These are phyloP conservation scores for Musa beccarii DNA, from an alignment of 176 grass and related monocot species.

Conservation along the genomic window DNA sequence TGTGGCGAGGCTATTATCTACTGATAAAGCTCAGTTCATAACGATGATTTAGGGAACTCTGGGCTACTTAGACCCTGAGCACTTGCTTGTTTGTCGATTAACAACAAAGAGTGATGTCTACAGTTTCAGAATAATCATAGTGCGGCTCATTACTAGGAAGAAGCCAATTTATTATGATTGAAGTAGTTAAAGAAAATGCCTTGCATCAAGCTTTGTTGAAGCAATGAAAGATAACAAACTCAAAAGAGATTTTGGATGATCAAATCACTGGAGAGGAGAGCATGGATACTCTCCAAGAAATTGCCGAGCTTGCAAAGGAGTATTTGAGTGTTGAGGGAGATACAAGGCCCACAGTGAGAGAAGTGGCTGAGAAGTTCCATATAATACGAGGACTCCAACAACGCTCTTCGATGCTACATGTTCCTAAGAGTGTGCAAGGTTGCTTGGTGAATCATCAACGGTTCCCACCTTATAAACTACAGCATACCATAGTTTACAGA, in stretches of 20 bases:
- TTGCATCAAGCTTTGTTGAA: conserved; percentile 39
- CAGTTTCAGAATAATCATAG: conserved; percentile 7
- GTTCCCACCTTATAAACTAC: too few relatives aligned
- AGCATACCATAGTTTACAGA: too few relatives aligned
- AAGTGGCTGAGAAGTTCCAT: conserved; percentile 37
- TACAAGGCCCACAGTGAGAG: conserved; percentile 48
- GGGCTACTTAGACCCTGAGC: too few relatives aligned
- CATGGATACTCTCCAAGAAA: conserved; percentile 28
- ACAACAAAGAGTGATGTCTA: conserved; percentile 29
- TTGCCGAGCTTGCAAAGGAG: conserved; percentile 31
- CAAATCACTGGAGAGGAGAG: conserved; percentile 30
- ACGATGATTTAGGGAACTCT: too few relatives aligned
- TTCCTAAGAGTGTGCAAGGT: conserved; percentile 25
- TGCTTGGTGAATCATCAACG: conserved; percentile 29
- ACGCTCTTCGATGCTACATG: conserved; percentile 14
- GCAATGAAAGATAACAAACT: conserved; percentile 25
- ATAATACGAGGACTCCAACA: conserved; percentile 33
- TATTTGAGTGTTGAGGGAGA: conserved; percentile 43
- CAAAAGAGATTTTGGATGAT: conserved; percentile 31
- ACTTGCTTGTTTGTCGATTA: background rate
- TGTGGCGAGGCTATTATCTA: conserved; percentile 21
- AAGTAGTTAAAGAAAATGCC: conserved; percentile 30
- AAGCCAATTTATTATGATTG: background rate
- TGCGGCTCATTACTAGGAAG: too few relatives aligned
- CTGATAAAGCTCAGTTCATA: background rate